Evolutionary conservation across 805 yeast species (phyloP).

Genomic region (Ogataea kodamae): DNA sequence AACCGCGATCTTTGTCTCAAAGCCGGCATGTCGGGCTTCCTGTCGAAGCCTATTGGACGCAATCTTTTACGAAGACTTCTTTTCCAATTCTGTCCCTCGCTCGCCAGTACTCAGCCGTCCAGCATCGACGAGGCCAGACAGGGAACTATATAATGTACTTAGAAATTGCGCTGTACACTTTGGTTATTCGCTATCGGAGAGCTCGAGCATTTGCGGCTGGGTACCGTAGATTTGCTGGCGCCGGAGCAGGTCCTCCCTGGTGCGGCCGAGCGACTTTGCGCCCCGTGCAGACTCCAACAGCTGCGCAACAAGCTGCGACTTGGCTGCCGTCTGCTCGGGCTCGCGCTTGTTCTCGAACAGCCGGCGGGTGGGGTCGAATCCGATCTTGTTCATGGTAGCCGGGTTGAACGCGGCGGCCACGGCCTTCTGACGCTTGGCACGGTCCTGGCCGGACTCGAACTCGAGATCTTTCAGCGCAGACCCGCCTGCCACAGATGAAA

Average conservation of each 20-base stretch:
- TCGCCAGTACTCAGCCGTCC: constrained; percentile 8
- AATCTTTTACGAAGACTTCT: constrained; percentile 59
- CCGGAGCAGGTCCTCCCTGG: constrained; percentile 18
- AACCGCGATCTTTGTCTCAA: constrained; percentile 81
- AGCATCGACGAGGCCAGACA: constrained; percentile 15
- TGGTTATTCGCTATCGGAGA: constrained; percentile 13
- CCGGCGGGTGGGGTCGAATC: constrained; percentile 30
- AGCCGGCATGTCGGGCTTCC: constrained; percentile 91
- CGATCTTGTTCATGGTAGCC: constrained; percentile 23
- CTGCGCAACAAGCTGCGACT: constrained; percentile 11
- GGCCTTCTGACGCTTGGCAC: constrained; percentile 20
- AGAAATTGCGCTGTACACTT: not conserved
- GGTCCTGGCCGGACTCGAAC: constrained; percentile 22
- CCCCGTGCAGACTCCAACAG: constrained; percentile 8
- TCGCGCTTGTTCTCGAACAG: constrained; percentile 16
- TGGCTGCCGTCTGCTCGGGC: constrained; percentile 1
- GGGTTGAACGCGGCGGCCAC: constrained; percentile 28
- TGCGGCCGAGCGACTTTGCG: constrained; percentile 18
- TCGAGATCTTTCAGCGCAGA: constrained; percentile 14
- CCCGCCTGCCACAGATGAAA: constrained; percentile 30
- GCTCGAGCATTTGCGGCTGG: constrained; percentile 9
- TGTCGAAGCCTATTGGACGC: constrained; percentile 83
- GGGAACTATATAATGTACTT: constrained; percentile 1
- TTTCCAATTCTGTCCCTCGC: constrained; percentile 38
- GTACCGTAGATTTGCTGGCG: constrained; percentile 8